Evolutionary conservation across 306 rosid genomes (phyloP).

Genomic region (Prunus dulcis): DNA sequence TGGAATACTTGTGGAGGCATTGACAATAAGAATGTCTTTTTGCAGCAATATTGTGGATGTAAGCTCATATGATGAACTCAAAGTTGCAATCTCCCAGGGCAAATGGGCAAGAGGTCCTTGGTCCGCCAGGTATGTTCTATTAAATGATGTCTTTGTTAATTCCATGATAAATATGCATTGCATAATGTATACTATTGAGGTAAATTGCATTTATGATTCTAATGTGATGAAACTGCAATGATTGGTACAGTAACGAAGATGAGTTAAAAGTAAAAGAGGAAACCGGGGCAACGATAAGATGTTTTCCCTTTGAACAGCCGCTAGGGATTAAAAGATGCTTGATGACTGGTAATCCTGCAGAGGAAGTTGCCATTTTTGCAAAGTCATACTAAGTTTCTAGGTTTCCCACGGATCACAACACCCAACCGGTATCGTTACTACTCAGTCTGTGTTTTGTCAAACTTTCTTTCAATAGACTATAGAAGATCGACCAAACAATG

Average conservation of each 20-base stretch:
- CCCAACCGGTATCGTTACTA: not conserved
- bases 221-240: constrained; percentile 11
- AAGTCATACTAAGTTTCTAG: constrained; percentile 63
- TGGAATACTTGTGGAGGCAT: not conserved
- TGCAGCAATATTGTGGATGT: constrained; percentile 90
- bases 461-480: not conserved
- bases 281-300: constrained; percentile 90
- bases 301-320: constrained; percentile 81
- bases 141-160: not conserved
- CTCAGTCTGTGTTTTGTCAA: not conserved
- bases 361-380: constrained; percentile 87
- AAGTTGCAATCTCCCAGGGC: constrained; percentile 73
- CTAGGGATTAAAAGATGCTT: constrained; percentile 62
- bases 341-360: constrained; percentile 81
- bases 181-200: not conserved
- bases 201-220: constrained; percentile 2
- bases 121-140: constrained; percentile 72
- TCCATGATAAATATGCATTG: not conserved
- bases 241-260: constrained; percentile 57
- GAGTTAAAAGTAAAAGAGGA: constrained; percentile 88
- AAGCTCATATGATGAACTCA: constrained; percentile 80
- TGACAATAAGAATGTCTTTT: constrained; percentile 9
- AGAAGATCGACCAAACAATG: not conserved
- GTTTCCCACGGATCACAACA: constrained; percentile 12
- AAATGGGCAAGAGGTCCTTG: constrained; percentile 98